Conservation (phyloP, 768 basidiomycete genomes). For the Butyriboletus loyo region DNA sequence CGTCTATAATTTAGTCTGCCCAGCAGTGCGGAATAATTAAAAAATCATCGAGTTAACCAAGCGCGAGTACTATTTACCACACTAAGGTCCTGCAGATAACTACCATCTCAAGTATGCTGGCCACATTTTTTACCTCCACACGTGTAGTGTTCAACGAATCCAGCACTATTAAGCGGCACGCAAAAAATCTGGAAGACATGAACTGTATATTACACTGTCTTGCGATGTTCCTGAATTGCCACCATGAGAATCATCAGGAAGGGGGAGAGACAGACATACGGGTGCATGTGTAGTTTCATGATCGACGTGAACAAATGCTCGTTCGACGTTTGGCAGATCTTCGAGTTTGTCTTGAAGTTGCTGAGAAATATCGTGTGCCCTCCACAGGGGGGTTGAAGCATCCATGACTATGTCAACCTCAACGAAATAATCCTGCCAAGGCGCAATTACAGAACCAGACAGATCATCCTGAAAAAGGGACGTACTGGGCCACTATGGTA, state of each 20-base stretch:
- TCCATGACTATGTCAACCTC: constrained; percentile 96
- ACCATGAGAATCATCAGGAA: background rate
- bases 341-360: constrained; percentile 87
- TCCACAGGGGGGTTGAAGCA: constrained; percentile 83
- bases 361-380: constrained; percentile 83
- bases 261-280: constrained; percentile 34
- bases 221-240: constrained; percentile 42
- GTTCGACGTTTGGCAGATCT: constrained; percentile 81
- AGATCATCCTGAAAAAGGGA: background rate
- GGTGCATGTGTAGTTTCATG: constrained; percentile 82
- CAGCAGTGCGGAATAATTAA: no score
- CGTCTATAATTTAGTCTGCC: no score
- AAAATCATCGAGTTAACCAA: no score
- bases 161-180: background rate
- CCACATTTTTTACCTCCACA: no score
- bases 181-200: no score
- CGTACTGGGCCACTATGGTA: constrained; percentile 85
- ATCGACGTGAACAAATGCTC: constrained; percentile 95
- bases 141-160: no score
- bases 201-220: constrained; percentile 28
- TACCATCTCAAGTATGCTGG: no score
- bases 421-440: constrained; percentile 76
- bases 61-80: no score
- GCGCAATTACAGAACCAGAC: background rate
- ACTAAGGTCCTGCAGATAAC: no score